Evolutionary conservation across 768 basidiomycete genomes (phyloP).

Genomic region (Tricholoma furcatifolium): DNA sequence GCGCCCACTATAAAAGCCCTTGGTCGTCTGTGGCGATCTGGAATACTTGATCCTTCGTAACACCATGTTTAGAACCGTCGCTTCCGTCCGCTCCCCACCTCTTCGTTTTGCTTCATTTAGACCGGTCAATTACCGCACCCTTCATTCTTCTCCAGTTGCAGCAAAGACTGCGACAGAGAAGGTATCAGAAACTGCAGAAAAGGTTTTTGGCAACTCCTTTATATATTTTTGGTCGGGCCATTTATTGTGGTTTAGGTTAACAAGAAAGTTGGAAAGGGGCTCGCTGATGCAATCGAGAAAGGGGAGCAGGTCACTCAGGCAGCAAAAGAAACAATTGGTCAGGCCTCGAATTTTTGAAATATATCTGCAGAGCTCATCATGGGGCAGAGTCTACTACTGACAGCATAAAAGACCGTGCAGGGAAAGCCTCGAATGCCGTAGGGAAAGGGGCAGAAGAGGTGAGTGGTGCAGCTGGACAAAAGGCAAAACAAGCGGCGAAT

Average conservation of each 20-base stretch:
- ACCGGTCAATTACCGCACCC: conserved; percentile 18
- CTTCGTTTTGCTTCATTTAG: conserved; percentile 7
- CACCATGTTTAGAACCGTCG: conserved; percentile 12
- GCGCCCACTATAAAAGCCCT: not conserved
- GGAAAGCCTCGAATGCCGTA: conserved; percentile 27
- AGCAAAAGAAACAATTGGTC: conserved; percentile 43
- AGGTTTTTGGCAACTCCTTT: conserved; percentile 24
- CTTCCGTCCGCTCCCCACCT: conserved; percentile 10
- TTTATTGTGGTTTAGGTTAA: conserved; percentile 34
- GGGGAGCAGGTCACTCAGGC: conserved; percentile 41
- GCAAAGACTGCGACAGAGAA: conserved; percentile 43
- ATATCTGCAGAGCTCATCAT: not conserved
- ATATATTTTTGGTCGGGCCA: not conserved
- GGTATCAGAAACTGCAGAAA: conserved; percentile 42
- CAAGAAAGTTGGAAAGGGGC: conserved; percentile 40
- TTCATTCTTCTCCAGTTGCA: conserved; percentile 35
- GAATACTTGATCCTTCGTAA: not conserved
- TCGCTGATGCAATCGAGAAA: conserved; percentile 46
- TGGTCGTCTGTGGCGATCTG: not conserved
- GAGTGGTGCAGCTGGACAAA: conserved; percentile 28
- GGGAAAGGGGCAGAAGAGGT: conserved; percentile 34
- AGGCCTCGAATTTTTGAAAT: not conserved
- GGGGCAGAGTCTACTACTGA: conserved; percentile 31
- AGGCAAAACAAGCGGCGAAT: conserved; percentile 33
- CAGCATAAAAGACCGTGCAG: conserved; percentile 35